Base-by-base conservation (phyloP, 176 grass and related monocot species). In the Juncus effusus region DNA sequence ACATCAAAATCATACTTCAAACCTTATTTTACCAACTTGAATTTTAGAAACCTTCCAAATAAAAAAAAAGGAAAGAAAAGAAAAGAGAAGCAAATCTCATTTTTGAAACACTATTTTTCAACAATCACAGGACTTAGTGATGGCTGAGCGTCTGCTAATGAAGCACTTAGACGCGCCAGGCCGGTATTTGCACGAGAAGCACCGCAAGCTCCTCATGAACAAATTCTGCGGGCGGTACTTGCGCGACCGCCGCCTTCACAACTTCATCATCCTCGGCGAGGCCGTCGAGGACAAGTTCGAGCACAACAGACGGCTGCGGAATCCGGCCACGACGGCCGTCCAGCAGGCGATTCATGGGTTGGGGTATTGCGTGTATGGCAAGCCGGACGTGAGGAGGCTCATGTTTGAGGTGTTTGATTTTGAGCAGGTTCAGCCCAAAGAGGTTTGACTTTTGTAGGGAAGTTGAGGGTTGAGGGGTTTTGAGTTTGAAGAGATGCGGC, bases 321-420 rank as follows among this genome's bases (percentile, higher is more conserved):
- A 99, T 84, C 94, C 94, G 5, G 82, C 89, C 36, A 99, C 94
- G 1, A 99, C 94, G 4, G 55, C 94, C 1, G 94, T 93, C 40
- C 88, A 93, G 66, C 94, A 99, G 75, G 88, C 88, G 0, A 78
- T 99, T 50, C 94, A 99, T 1, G 94, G 94, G 5, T 83, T 99
- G 14, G 69, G 88, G 1, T 99, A 90, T 76, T 82, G 80, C 0
- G 85, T 99, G 47, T 99, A 99, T 44, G 94, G 94, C 47, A 99
- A 93, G 56, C 83, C 83, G 16, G 94, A 99, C 19, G 94, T 99
- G 2, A 72, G 94, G 38, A 83, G 85, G 37, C 86, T 99, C 69
- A 99, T 99, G 94, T 93, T 99, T 35, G 80, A 99, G 73, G 88
- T 93, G 60, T 93, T 99, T 59, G 94, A 99, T 69, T 93, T 99